Percentiles rank a stretch among this genome's conserved stretches.
Evolutionary conservation across 257 asterid species (phyloP).

Genomic region (Euphrasia confusa): DNA sequence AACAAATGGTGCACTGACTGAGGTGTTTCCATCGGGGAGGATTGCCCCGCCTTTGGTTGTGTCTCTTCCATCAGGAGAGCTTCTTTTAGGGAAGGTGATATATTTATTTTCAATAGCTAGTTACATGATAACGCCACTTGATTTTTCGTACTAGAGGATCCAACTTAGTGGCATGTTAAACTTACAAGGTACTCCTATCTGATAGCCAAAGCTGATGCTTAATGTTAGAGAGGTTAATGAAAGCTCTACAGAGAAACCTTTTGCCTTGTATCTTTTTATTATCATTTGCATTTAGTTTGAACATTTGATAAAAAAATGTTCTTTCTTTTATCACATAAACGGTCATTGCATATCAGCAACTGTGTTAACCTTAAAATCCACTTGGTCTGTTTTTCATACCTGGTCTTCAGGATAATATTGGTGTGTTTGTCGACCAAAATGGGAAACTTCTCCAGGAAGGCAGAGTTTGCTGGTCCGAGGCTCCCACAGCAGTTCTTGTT

Average conservation of each 20-base stretch:
- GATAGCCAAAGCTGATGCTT: neutral
- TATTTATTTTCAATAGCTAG: neutral
- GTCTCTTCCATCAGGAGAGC: slow-evolving; percentile 86
- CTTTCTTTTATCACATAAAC: neutral
- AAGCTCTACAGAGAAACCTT: slow-evolving; percentile 11
- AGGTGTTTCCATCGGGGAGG: slow-evolving; percentile 95
- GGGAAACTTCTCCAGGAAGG: slow-evolving; percentile 98
- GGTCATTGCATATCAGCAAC: neutral
- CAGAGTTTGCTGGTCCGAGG: slow-evolving; percentile 97
- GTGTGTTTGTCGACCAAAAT: slow-evolving; percentile 94
- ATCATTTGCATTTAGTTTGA: slow-evolving; percentile 15
- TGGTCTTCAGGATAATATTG: slow-evolving; percentile 77
- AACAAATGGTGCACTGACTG: slow-evolving; percentile 74
- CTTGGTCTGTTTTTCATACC: neutral
- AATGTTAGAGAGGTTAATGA: slow-evolving; percentile 15
- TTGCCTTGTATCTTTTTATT: neutral
- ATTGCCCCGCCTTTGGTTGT: slow-evolving; percentile 89
- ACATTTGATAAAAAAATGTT: neutral
- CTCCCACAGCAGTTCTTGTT: slow-evolving; percentile 69
- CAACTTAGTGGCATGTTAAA: slow-evolving; percentile 19
- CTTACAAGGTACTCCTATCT: slow-evolving; percentile 13
- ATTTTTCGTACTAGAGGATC: slow-evolving; percentile 11
- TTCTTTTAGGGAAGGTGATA: slow-evolving; percentile 86
- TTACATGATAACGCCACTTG: slow-evolving; percentile 7
- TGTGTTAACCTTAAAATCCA: neutral